These are phyloP conservation scores for Solanum piurae DNA, from an alignment of 257 asterid species.

Conservation along the genomic window DNA sequence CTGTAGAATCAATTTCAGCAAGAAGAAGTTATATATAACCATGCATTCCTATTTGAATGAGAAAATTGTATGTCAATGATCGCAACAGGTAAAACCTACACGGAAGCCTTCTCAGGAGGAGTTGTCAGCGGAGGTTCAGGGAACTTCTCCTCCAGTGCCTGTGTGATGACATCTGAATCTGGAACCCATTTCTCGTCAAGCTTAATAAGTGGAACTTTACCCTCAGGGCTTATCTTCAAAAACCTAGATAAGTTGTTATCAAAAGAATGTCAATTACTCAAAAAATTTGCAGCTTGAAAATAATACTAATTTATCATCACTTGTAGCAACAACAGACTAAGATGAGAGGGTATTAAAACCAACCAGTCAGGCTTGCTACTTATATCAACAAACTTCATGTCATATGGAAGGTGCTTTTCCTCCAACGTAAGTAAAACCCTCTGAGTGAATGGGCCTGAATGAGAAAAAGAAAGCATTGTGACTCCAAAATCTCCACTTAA, in stretches of 20 bases:
- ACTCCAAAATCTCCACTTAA: neutral
- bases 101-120: constrained; percentile 76
- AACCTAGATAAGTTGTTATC: constrained; percentile 36
- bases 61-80: neutral
- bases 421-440: constrained; percentile 84
- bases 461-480: neutral
- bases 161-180: constrained; percentile 90
- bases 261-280: neutral
- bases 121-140: constrained; percentile 76
- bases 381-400: constrained; percentile 64
- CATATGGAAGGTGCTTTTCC: constrained; percentile 83
- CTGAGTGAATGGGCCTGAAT: constrained; percentile 81
- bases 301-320: neutral
- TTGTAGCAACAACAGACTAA: neutral
- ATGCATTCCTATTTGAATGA: neutral
- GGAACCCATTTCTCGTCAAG: constrained; percentile 89
- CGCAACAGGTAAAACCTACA: constrained; percentile 31
- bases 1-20: neutral
- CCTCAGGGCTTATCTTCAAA: constrained; percentile 63
- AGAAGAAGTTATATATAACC: neutral
- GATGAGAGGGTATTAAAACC: neutral
- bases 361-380: constrained; percentile 89
- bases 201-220: constrained; percentile 82
- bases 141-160: constrained; percentile 74
- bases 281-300: neutral